Evolutionary conservation across 805 yeast genomes (phyloP), one percentile per base, ranked within the genome.

Genomic region (Candida corydali): DNA sequence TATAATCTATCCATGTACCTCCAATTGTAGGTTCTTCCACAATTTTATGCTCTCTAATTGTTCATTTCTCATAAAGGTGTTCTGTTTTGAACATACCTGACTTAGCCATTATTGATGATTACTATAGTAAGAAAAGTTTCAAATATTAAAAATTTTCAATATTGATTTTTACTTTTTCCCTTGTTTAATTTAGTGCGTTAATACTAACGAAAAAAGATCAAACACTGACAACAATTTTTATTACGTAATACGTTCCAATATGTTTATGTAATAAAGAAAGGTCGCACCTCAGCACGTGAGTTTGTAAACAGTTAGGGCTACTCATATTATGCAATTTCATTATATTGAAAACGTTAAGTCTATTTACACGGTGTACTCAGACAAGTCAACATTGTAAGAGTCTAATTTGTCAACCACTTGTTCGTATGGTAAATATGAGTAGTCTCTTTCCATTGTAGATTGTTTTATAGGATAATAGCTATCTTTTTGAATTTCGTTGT

Each of bases 61-160:
- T n/a, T n/a, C n/a, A n/a, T n/a, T n/a, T n/a, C n/a, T n/a, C n/a
- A n/a, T n/a, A n/a, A n/a, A n/a, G n/a, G n/a, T n/a, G n/a, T n/a
- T n/a, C n/a, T 8, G 11, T 18, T 17, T 14, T 19, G 33, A 40
- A 76, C 82, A 69, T 76, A 76, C 82, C 82, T 61, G 81, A 73
- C 66, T 70, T 76, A 73, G 78, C 81, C 82, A 77, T 77, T 69
- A 54, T 68, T 52, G 47, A 43, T 52, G 50, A 44, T 34, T 39
- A 17, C 22, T 18, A 11, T 17, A 14, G 8, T 26, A 36, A 32
- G 23, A 18, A 25, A 29, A 26, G 10, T 33, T 20, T 20, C 23
- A 12, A 17, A 17, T 36, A n/a, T 18, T 29, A 27, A 39, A 39
- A 39, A 30, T 26, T 36, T 39, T 36, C 33, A 32, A 36, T 26